These are phyloP conservation scores for Lyophyllum shimeji DNA, from an alignment of 768 basidiomycete species.

Conservation along the genomic window DNA sequence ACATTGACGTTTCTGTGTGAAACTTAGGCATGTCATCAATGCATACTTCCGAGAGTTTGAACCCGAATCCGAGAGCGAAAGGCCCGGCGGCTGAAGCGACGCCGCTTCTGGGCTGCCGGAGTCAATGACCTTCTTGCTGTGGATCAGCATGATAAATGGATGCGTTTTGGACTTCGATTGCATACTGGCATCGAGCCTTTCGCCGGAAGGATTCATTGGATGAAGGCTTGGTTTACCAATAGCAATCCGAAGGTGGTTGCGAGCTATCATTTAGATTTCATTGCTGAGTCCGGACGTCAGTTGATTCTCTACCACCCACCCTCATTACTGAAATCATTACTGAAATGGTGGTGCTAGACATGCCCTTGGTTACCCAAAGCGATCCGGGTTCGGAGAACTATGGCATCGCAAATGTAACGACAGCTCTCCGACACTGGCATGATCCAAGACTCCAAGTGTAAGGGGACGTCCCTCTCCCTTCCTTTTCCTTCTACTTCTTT, in stretches of 20 bases:
- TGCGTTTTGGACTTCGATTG: constrained; percentile 7
- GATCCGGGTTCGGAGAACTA: constrained; percentile 45
- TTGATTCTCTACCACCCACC: background rate
- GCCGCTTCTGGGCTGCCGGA: constrained; percentile 33
- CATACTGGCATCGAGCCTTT: constrained; percentile 38
- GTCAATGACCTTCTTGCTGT: constrained; percentile 34
- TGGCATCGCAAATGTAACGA: constrained; percentile 45
- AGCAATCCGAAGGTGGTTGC: constrained; percentile 31
- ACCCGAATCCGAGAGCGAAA: constrained; percentile 14
- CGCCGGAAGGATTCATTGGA: constrained; percentile 28
- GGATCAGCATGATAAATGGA: constrained; percentile 34
- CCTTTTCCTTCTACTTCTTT: no score
- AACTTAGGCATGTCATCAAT: no score
- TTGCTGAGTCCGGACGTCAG: constrained; percentile 15
- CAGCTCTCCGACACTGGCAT: constrained; percentile 33
- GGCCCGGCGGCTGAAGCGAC: constrained; percentile 15
- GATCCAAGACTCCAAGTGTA: constrained; percentile 44
- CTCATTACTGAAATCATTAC: background rate
- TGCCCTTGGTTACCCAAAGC: constrained; percentile 43
- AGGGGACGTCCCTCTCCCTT: no score
- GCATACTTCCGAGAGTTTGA: constrained; percentile 7
- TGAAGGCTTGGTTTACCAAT: constrained; percentile 44
- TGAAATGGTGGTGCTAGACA: no score
- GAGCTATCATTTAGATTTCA: constrained; percentile 32
- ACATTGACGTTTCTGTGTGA: no score